Evolutionary conservation across 208 protist genomes (phyloP), one percentile per base, ranked within the genome.

Genomic region (Trypanosoma boissoni): DNA sequence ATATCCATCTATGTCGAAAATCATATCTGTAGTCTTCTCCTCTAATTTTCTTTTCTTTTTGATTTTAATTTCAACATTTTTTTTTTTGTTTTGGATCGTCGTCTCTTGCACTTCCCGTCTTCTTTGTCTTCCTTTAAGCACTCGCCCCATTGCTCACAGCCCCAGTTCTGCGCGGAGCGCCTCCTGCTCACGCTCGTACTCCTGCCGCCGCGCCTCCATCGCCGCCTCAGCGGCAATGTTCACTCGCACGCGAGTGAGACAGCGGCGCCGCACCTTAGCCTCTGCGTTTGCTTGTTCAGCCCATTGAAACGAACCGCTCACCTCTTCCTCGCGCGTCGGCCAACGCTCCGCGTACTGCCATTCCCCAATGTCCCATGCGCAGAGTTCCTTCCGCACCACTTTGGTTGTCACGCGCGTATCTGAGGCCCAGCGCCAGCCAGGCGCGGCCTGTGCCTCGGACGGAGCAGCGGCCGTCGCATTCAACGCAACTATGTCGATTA

Each of bases 291-390:
- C 73, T 0, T 49, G 48, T 0, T 32, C 6, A 27, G 63, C 69
- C 82, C 78, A 89, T 20, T 64, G 18, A 66, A 68, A 71, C 1
- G 24, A 48, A 16, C 56, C 57, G 2, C 59, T 2, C 39, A 50
- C 24, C 56, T 71, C 62, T 60, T 75, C 65, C 27, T 29, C 37
- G 7, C 36, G 54, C 16, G 69, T 76, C 1, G 78, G 82, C 82
- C 82, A 89, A 29, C 72, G 78, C 16, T 41, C 46, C 1, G 82
- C 72, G 54, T 89, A 89, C 69, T 58, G 42, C 82, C 82, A 89
- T 36, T 69, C 58, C 2, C 82, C 82, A 21, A 85, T 68, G 6
- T n/a, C n/a, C 82, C 82, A 89, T 53, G 64, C 54, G 24, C 70
- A 66, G 39, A 86, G 68, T 21, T 80, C 66, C 29, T 71, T 79